These are phyloP conservation scores for Nothophoma quercina DNA, from an alignment of 2,329 filamentous ascomycete genomes.

Conservation along the genomic window DNA sequence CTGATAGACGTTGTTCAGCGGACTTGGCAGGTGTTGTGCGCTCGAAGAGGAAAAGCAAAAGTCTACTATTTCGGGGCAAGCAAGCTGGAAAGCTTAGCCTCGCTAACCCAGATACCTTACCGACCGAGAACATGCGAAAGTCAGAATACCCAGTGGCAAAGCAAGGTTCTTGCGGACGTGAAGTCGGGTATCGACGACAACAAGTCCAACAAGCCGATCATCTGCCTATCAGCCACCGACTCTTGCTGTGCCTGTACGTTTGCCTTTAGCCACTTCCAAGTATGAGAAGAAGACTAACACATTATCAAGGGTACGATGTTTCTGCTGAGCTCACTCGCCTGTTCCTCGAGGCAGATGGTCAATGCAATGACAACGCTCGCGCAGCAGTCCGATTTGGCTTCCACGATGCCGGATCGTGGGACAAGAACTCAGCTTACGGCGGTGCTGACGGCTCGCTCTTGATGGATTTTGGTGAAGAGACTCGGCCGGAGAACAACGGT, in stretches of 20 bases:
- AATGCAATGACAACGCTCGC: constrained; percentile 47
- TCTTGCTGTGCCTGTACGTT: constrained; percentile 42
- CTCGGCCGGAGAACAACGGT: constrained; percentile 54
- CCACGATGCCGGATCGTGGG: constrained; percentile 47
- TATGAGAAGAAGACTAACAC: not conserved
- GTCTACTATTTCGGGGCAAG: constrained; percentile 1
- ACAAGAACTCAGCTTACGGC: constrained; percentile 44
- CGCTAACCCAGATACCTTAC: constrained; percentile 2
- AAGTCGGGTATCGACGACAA: constrained; percentile 38
- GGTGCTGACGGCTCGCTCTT: constrained; percentile 54
- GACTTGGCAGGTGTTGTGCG: not conserved
- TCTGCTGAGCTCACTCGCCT: constrained; percentile 37
- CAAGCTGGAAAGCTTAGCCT: constrained; percentile 7
- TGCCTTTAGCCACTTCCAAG: not conserved
- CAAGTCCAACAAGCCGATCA: constrained; percentile 29
- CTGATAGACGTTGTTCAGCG: not conserved
- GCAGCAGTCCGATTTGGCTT: constrained; percentile 47
- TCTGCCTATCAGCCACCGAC: constrained; percentile 33
- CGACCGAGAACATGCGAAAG: not conserved
- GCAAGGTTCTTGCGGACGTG: not conserved
- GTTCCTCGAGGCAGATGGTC: constrained; percentile 33
- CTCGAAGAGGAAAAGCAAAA: not conserved
- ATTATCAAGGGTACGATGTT: constrained; percentile 37
- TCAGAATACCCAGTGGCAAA: constrained; percentile 1
- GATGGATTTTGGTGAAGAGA: constrained; percentile 48